Percentiles rank a stretch among this genome's conserved stretches.
Evolutionary conservation across 2,329 filamentous ascomycete genomes (phyloP).

Genomic region (Camillea tinctor): DNA sequence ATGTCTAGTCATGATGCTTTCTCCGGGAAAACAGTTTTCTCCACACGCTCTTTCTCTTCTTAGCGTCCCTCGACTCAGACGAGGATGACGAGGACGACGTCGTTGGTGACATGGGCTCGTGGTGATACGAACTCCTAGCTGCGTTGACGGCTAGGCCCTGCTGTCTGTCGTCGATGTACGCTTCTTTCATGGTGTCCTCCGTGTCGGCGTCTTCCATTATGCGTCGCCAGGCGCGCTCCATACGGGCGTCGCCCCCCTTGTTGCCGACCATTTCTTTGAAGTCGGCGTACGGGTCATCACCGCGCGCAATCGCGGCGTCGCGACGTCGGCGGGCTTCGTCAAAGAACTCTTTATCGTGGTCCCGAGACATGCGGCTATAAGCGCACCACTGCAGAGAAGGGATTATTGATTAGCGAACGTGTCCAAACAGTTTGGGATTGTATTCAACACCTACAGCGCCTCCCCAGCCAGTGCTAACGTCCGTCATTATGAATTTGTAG

Average conservation of each 20-base stretch:
- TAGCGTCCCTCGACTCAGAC: background rate
- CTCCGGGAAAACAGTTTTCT: background rate
- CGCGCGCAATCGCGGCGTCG: conserved; percentile 5
- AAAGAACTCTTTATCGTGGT: conserved; percentile 10
- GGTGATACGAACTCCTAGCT: background rate
- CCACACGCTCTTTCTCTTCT: background rate
- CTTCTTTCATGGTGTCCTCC: background rate
- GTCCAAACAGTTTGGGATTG: background rate
- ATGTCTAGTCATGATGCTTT: background rate
- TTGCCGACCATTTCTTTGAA: conserved; percentile 4
- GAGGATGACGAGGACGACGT: background rate
- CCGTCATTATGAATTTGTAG: background rate
- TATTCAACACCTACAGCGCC: background rate
- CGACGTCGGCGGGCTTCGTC: conserved; percentile 2
- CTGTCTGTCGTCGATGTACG: background rate
- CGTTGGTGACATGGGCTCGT: background rate
- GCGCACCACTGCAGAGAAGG: background rate
- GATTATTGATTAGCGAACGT: background rate
- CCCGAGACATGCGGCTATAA: conserved; percentile 2
- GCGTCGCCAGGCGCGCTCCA: conserved; percentile 2
- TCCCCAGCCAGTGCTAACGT: conserved; percentile 1
- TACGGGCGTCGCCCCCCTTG: background rate
- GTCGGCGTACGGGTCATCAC: conserved; percentile 9
- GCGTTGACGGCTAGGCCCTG: background rate
- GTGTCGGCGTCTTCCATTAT: background rate